Evolutionary conservation across 1,139 yeast species (phyloP).

Genomic region (Nakaseomyces nivariensis): DNA sequence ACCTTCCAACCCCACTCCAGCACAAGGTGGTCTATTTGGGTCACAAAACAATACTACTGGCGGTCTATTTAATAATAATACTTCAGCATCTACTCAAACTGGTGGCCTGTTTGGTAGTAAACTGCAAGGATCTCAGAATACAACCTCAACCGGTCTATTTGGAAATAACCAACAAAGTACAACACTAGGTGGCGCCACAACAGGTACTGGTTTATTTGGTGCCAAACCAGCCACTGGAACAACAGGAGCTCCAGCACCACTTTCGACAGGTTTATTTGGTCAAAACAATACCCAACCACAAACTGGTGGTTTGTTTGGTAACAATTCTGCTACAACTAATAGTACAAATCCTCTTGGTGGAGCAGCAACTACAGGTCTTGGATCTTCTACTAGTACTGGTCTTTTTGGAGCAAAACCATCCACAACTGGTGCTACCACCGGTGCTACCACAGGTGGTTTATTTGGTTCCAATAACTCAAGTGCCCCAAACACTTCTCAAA

Average conservation of each 20-base stretch:
- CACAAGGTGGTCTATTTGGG: slow-evolving; percentile 4
- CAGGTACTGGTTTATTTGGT: slow-evolving; percentile 17
- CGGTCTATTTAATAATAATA: slow-evolving; percentile 12
- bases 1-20: slow-evolving; percentile 6
- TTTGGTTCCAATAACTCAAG: slow-evolving; percentile 1
- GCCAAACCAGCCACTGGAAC: slow-evolving; percentile 6
- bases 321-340: slow-evolving; percentile 25
- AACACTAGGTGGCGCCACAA: not conserved
- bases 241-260: slow-evolving; percentile 6
- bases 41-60: slow-evolving; percentile 7
- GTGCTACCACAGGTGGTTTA: not conserved
- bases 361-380: slow-evolving; percentile 13
- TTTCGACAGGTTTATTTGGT: slow-evolving; percentile 5
- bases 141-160: slow-evolving; percentile 2
- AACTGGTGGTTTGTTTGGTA: slow-evolving; percentile 26
- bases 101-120: slow-evolving; percentile 26
- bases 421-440: not conserved
- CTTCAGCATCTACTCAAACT: slow-evolving; percentile 3
- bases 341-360: slow-evolving; percentile 14
- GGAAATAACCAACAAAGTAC: not conserved
- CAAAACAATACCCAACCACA: slow-evolving; percentile 10
- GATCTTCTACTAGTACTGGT: slow-evolving; percentile 12
- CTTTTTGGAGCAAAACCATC: slow-evolving; percentile 2
- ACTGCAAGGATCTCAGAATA: not conserved
- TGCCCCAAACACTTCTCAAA: slow-evolving; percentile 9